Evolutionary conservation across 2,329 filamentous ascomycete species (phyloP).

Genomic region (Talaromyces amestolkiae): DNA sequence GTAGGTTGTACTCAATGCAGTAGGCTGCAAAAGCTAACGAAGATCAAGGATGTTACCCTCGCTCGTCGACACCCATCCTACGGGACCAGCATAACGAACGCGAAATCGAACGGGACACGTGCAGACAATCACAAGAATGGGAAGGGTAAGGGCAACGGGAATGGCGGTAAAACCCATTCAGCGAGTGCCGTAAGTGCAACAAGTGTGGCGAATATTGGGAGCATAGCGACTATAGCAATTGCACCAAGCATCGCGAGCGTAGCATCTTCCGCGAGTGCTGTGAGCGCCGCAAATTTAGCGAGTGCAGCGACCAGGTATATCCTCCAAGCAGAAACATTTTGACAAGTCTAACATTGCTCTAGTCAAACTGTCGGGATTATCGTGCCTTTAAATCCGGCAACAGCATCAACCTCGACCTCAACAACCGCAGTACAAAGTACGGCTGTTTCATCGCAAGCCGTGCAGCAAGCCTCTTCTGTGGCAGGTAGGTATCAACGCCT

Average conservation of each 20-base stretch:
- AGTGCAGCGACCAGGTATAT: background rate
- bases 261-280: background rate
- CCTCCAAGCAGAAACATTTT: background rate
- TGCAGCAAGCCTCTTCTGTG: background rate
- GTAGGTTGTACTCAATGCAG: background rate
- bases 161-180: background rate
- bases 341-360: background rate
- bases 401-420: background rate
- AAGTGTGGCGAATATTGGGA: background rate
- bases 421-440: background rate
- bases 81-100: background rate
- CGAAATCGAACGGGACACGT: background rate
- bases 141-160: background rate
- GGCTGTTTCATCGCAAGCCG: background rate
- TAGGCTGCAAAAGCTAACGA: background rate
- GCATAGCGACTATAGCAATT: background rate
- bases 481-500: background rate
- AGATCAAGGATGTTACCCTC: background rate
- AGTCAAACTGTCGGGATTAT: slow-evolving; percentile 4
- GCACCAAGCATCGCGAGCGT: background rate
- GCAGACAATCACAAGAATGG: background rate
- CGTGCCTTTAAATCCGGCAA: background rate
- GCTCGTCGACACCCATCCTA: background rate
- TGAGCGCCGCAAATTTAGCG: background rate
- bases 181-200: background rate